phyloP scores from a whole-genome alignment of 23 red algal genomes.

The Gracilaria domingensis region DNA sequence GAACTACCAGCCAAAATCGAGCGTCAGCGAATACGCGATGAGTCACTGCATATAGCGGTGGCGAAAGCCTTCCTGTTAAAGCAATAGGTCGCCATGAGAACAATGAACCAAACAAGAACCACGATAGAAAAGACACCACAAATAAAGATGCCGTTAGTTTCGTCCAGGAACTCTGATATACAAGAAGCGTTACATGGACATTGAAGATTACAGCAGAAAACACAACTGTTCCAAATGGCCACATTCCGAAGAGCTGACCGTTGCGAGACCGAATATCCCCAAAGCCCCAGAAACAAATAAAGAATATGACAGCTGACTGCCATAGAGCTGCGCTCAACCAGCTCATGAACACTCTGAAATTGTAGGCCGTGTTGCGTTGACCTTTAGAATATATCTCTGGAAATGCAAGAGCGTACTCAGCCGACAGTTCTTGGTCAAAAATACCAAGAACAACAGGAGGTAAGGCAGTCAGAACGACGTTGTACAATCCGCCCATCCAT shows the following conservation, averaged over 20 bases:
- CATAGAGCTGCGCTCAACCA: constrained; percentile 79
- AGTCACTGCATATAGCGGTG: constrained; percentile 55
- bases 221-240: constrained; percentile 66
- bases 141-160: constrained; percentile 45
- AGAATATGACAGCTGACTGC: constrained; percentile 91
- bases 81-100: constrained; percentile 63
- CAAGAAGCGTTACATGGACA: constrained; percentile 55
- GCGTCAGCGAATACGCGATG: constrained; percentile 71
- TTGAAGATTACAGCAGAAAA: constrained; percentile 58
- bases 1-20: constrained; percentile 71
- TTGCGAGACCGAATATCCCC: constrained; percentile 60
- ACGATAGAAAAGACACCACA: constrained; percentile 55
- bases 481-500: constrained; percentile 92
- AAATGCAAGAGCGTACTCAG: constrained; percentile 85
- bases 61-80: constrained; percentile 49
- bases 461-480: constrained; percentile 83
- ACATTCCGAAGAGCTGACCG: constrained; percentile 80
- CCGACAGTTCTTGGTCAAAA: constrained; percentile 89
- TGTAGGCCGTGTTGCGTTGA: constrained; percentile 73
- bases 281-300: constrained; percentile 62
- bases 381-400: constrained; percentile 90
- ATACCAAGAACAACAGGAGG: constrained; percentile 87
- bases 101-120: constrained; percentile 69
- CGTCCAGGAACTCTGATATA: constrained; percentile 85
- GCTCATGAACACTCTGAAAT: constrained; percentile 78